Evolutionary conservation across 345 rosid genomes (phyloP).

Genomic region (Corchorus capsularis): DNA sequence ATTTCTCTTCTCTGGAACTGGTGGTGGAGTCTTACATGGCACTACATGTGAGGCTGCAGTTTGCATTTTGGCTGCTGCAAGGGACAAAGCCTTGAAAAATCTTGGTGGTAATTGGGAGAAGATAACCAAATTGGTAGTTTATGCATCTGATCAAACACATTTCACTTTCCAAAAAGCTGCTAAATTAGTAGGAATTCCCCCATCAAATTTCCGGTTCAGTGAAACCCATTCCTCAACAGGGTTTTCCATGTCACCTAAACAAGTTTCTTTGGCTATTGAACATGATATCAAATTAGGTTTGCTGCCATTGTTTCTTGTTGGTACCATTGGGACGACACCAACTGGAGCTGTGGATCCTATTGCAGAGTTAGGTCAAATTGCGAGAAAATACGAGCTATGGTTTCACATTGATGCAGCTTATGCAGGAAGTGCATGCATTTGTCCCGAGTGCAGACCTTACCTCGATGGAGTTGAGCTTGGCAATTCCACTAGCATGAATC

Average conservation of each 20-base stretch:
- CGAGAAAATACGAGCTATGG: constrained; percentile 29
- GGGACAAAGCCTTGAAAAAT: constrained; percentile 1
- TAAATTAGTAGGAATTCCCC: constrained; percentile 28
- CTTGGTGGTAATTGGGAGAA: constrained; percentile 20
- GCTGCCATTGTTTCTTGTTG: neutral
- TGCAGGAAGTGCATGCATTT: constrained; percentile 51
- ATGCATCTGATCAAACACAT: constrained; percentile 22
- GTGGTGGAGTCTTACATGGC: constrained; percentile 22
- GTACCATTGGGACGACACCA: constrained; percentile 30
- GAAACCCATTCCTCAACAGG: constrained; percentile 28
- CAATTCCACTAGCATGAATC: constrained; percentile 43
- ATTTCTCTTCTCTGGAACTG: constrained; percentile 3
- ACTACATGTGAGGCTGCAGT: constrained; percentile 10
- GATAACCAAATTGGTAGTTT: constrained; percentile 32
- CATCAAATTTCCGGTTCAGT: constrained; percentile 20
- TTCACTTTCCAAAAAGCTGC: constrained; percentile 12
- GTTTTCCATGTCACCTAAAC: constrained; percentile 28
- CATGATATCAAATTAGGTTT: constrained; percentile 5
- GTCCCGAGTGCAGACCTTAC: constrained; percentile 50
- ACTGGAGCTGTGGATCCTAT: constrained; percentile 35
- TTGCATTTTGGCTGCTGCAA: neutral
- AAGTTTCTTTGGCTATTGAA: constrained; percentile 8
- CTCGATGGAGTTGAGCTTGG: constrained; percentile 42
- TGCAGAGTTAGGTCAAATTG: constrained; percentile 22
- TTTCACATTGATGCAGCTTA: constrained; percentile 47